These are phyloP conservation scores for Ophiostoma triangulosporum DNA, from an alignment of 2,329 filamentous ascomycete genomes.

Conservation along the genomic window DNA sequence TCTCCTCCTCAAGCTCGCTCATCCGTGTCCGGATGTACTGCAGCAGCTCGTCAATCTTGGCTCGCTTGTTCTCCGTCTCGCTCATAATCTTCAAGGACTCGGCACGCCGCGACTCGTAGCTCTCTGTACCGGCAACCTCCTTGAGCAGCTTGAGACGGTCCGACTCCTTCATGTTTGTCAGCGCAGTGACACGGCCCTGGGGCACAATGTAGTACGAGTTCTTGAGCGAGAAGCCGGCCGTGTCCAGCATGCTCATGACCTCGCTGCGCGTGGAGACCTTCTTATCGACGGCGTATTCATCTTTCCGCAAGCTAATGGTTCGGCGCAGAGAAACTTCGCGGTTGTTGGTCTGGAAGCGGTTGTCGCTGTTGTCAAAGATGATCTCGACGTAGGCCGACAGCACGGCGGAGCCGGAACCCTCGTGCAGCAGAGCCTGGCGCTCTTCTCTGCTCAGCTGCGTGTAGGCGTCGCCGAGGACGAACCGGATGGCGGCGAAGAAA, in stretches of 20 bases:
- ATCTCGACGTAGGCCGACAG: constrained; percentile 99
- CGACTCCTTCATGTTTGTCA: constrained; percentile 98
- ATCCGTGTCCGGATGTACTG: constrained; percentile 86
- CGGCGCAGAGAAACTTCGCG: constrained; percentile 82
- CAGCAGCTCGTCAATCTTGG: constrained; percentile 86
- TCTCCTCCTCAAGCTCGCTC: constrained; percentile 85
- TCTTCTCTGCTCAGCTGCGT: constrained; percentile 92
- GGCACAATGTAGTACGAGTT: constrained; percentile 99
- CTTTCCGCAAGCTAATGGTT: constrained; percentile 94
- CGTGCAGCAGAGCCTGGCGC: constrained; percentile 89
- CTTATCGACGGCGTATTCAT: constrained; percentile 94
- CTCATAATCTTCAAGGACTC: constrained; percentile 95
- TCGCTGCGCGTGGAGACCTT: constrained; percentile 84
- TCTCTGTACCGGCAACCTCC: constrained; percentile 95
- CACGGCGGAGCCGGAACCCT: constrained; percentile 92
- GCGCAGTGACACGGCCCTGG: constrained; percentile 83
- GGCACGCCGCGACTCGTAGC: constrained; percentile 82
- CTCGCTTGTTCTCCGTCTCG: constrained; percentile 87
- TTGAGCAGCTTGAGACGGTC: constrained; percentile 84
- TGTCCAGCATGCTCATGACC: constrained; percentile 89
- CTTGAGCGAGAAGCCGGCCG: constrained; percentile 88
- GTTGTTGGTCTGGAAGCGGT: constrained; percentile 85
- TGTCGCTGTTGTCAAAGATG: constrained; percentile 95
- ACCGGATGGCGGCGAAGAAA: constrained; percentile 97
- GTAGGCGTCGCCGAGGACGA: constrained; percentile 95